Evolutionary conservation across 83 land plant genomes (phyloP).

Genomic region (Thuja plicata): DNA sequence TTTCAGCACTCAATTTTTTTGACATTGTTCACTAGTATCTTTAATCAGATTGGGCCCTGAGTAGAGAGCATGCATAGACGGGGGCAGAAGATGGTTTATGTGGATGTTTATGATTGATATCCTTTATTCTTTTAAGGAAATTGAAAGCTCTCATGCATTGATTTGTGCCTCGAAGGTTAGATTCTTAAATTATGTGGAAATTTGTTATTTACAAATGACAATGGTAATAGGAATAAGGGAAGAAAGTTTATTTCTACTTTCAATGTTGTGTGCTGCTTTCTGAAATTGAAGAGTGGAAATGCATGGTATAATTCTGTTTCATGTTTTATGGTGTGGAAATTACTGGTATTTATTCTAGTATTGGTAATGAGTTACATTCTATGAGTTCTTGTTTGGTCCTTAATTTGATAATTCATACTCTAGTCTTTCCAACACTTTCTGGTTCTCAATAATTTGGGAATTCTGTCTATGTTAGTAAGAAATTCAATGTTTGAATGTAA

Average conservation of each 20-base stretch:
- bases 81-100: neutral
- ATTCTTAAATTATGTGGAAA: neutral
- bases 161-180: neutral
- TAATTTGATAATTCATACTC: neutral
- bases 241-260: neutral
- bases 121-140: neutral
- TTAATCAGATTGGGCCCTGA: neutral
- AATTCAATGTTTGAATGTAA: neutral
- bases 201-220: neutral
- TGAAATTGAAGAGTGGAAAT: neutral
- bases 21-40: neutral
- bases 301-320: neutral
- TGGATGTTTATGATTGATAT: neutral
- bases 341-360: neutral
- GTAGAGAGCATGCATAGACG: neutral
- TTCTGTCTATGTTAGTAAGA: neutral
- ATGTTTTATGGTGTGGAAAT: neutral
- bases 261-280: neutral
- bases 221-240: neutral
- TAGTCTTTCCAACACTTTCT: neutral
- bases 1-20: conserved; percentile 1
- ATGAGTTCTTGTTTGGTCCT: neutral
- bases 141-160: neutral
- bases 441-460: neutral
- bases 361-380: neutral